Base-by-base conservation (phyloP, 306 rosid genomes). In the Quercus wislizeni region DNA sequence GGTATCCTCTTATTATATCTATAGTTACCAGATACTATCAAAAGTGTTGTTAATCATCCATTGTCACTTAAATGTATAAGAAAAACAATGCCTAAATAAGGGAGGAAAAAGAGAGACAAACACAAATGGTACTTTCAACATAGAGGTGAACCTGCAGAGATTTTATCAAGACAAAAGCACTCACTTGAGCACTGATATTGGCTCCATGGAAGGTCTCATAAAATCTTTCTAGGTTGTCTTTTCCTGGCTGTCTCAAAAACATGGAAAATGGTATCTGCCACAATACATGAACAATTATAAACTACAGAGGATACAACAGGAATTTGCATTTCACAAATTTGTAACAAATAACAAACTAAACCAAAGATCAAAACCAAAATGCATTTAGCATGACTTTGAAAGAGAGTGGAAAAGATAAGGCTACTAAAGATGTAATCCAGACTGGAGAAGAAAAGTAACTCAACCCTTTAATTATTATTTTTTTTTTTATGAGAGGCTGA, bases 131-230 rank as follows among this genome's bases (percentile, higher is more conserved):
- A 28, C 30, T 28, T 28, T 28, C 30, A 28, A 28, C 28, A 27
- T 2, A 27, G 3, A 28, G 30, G 30, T 28, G 30, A 28, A 28
- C 30, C 3, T 28, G 3, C 30, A 28, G 30, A 28, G 30, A 28
- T 28, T 28, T 2, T 28, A 28, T 28, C 30, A 28, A 28, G 30
- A 28, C 30, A 27, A 62, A 57, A 83, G 78, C 82, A 55, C 25
- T 69, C 80, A 94, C 99, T 97, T 94, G 97, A 83, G 90, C 86
- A 81, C 80, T 91, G 74, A 92, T 92, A 84, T 92, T 83, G 74
- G 90, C 81, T 49, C 99, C 97, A 85, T 94, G 99, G 88, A 91
- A 94, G 52, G 99, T 94, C 88, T 94, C 97, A 51, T 91, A 90
- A 79, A 91, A 85, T 76, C 55, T 91, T 84, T 88, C 97, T 5